Base-by-base conservation (phyloP, 345 rosid species). In the Acer yangbiense region DNA sequence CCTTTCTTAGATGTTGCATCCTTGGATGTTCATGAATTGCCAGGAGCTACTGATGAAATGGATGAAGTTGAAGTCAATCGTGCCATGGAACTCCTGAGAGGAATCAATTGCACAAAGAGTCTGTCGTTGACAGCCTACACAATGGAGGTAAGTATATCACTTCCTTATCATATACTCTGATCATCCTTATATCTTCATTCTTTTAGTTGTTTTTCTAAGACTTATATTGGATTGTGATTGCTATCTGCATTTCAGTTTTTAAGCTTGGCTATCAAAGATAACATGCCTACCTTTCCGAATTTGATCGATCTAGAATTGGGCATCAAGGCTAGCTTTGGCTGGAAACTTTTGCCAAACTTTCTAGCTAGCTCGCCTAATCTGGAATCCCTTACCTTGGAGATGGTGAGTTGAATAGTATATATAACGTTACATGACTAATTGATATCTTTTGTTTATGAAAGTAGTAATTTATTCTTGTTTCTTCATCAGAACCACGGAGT, bases 231-330 rank as follows among this genome's bases (percentile, higher is more conserved):
- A n/a, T 17, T 57, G 14, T 57, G 60, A 11, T 12, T 14, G 10
- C n/a, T 35, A 17, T 58, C 9, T 72, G 9, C 76, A 27, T 55
- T 43, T 14, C 16, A 72, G 67, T 9, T 20, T 12, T 0, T 72
- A 11, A 23, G 25, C 39, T n/a, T 2, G 11, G 17, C 46, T 18
- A 13, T 11, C 25, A 41, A 44, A 6, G 43, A 41, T 63, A 16
- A 16, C 54, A 5, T 74, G 52, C 77, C 60, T 6, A 74, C 32
- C 10, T 74, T 74, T 18, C 60, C 55, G 69, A 25, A 63, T 62
- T 17, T 74, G 23, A 63, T 43, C 44, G 6, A 48, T 27, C 13
- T 62, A 20, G 21, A 63, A 17, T 13, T 46, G 20, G 50, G 50
- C 7, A 44, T 35, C n/a, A 35, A 20, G 11, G 23, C 6, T 11